phyloP scores from a whole-genome alignment of 2,329 filamentous ascomycete species.

The Stagonosporopsis chrysanthemi region DNA sequence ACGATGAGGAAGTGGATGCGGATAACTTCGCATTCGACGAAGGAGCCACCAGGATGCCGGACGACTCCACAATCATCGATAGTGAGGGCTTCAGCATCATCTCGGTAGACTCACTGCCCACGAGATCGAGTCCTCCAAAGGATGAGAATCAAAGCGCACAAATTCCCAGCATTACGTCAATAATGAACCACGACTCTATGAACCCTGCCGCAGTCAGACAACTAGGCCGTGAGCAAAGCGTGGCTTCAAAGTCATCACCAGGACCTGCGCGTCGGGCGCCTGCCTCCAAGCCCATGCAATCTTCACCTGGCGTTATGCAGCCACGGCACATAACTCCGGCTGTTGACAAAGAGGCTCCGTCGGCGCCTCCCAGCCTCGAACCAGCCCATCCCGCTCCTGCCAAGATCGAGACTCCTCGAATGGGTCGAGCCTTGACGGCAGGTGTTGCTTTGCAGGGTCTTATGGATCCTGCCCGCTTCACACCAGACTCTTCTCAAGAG shows the following conservation, averaged over 20 bases:
- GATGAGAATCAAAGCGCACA: slow-evolving; percentile 14
- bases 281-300: slow-evolving; percentile 10
- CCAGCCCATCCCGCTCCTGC: slow-evolving; percentile 24
- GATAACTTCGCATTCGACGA: slow-evolving; percentile 42
- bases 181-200: slow-evolving; percentile 25
- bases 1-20: slow-evolving; percentile 29
- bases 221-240: neutral
- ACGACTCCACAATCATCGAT: slow-evolving; percentile 56
- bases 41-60: slow-evolving; percentile 45
- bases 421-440: slow-evolving; percentile 48
- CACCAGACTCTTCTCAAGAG: slow-evolving; percentile 37
- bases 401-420: slow-evolving; percentile 40
- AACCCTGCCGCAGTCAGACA: slow-evolving; percentile 10
- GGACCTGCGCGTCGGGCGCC: slow-evolving; percentile 11
- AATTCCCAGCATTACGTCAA: slow-evolving; percentile 13
- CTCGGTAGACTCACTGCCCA: slow-evolving; percentile 56
- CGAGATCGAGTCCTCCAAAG: slow-evolving; percentile 40
- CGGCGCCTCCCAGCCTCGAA: slow-evolving; percentile 42
- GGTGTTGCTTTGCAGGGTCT: slow-evolving; percentile 50
- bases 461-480: slow-evolving; percentile 40
- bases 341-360: slow-evolving; percentile 36
- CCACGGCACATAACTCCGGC: slow-evolving; percentile 41
- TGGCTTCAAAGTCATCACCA: slow-evolving; percentile 14
- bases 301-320: slow-evolving; percentile 24
- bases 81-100: slow-evolving; percentile 62